A percentile compares a stretch with the other conserved stretches of the same genome.
These are phyloP conservation scores for Hepatocystis sp. DNA, from an alignment of 169 alveolate genomes.

Conservation along the genomic window DNA sequence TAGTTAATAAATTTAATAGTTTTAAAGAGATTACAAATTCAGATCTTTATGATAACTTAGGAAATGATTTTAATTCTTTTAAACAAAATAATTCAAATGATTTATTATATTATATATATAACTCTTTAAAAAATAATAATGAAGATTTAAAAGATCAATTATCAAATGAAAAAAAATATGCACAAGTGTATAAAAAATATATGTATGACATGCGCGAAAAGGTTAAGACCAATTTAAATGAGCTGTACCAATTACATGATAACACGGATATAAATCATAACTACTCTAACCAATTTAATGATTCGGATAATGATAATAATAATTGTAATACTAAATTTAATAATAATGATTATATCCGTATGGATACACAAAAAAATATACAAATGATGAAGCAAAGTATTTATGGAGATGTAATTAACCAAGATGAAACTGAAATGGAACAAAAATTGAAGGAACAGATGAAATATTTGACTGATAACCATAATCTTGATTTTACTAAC, in stretches of 20 bases:
- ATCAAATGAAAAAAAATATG: constrained; percentile 28
- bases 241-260: constrained; percentile 9
- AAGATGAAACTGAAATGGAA: too few species aligned
- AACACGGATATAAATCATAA: constrained; percentile 6
- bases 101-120: constrained; percentile 12
- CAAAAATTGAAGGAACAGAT: too few species aligned
- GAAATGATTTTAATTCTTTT: constrained; percentile 17
- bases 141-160: constrained; percentile 23
- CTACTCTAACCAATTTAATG: constrained; percentile 1
- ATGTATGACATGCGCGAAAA: constrained; percentile 20
- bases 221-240: constrained; percentile 21
- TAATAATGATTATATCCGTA: too few species aligned
- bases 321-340: too few species aligned
- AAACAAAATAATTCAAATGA: constrained; percentile 10
- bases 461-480: too few species aligned
- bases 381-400: too few species aligned
- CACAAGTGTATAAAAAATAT: constrained; percentile 6
- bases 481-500: too few species aligned
- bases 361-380: too few species aligned
- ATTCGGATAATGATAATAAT: constrained; percentile 1
- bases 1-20: constrained; percentile 49
- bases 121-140: constrained; percentile 40
- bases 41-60: constrained; percentile 6
- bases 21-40: constrained; percentile 7
- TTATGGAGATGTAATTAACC: too few species aligned